phyloP scores from a whole-genome alignment of 352 stramenopile genomes.

The Discostella stelligera region DNA sequence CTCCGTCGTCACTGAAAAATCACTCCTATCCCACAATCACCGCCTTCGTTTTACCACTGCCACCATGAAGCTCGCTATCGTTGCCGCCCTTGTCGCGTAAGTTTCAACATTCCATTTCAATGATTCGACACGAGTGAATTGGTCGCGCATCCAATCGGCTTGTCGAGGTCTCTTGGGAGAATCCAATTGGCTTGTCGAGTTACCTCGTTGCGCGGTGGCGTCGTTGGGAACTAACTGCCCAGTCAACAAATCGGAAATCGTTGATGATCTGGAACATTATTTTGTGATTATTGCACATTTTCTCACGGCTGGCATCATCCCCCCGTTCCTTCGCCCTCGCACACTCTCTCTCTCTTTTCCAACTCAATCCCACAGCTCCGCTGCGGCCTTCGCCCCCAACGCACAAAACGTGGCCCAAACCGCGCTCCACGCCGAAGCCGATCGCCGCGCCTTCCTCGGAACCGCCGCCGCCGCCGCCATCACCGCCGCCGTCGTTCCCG shows the following conservation, averaged over 20 bases:
- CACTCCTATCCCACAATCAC: background rate
- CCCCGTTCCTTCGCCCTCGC: constrained; percentile 12
- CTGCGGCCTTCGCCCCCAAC: constrained; percentile 70
- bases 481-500: constrained; percentile 49
- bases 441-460: constrained; percentile 75
- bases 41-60: background rate
- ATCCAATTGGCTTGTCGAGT: background rate
- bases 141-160: background rate
- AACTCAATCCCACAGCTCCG: constrained; percentile 48
- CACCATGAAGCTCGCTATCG: constrained; percentile 73
- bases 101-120: constrained; percentile 15
- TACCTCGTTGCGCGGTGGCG: background rate
- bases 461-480: constrained; percentile 54
- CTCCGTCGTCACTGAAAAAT: background rate
- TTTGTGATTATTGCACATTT: background rate
- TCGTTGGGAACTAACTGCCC: background rate
- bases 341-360: constrained; percentile 12
- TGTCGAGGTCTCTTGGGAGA: no score
- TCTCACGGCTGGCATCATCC: background rate
- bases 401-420: constrained; percentile 48
- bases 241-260: background rate
- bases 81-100: constrained; percentile 73
- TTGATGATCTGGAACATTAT: background rate
- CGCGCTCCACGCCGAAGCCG: constrained; percentile 56
- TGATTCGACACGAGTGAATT: background rate